Conservation (phyloP, 1,284 basidiomycete genomes). For the Ustilago hordei region DNA sequence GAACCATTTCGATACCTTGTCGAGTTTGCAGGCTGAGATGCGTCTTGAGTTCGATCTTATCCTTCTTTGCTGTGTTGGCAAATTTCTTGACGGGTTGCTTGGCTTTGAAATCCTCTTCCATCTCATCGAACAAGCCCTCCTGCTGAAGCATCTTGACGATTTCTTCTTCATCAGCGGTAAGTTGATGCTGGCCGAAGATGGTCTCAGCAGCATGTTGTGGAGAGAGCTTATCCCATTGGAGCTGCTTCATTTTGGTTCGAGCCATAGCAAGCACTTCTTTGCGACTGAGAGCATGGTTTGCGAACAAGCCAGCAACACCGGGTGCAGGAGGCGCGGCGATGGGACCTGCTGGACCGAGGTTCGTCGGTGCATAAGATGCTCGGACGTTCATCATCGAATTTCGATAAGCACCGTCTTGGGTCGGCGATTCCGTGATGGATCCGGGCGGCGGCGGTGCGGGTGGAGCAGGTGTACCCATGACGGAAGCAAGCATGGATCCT, state of each 20-base stretch:
- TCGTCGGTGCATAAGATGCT: conserved; percentile 47
- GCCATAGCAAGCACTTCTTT: conserved; percentile 89
- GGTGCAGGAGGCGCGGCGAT: conserved; percentile 67
- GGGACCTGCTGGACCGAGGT: conserved; percentile 61
- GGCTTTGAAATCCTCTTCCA: conserved; percentile 98
- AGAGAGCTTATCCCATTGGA: conserved; percentile 92
- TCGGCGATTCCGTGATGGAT: conserved; percentile 45
- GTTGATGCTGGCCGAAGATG: conserved; percentile 60
- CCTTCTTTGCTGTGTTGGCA: conserved; percentile 68
- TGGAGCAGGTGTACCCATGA: conserved; percentile 70
- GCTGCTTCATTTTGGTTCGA: conserved; percentile 92
- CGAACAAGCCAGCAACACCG: conserved; percentile 75
- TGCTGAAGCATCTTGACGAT: conserved; percentile 54
- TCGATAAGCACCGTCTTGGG: conserved; percentile 36
- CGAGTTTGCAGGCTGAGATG: conserved; percentile 61
- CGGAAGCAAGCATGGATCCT: conserved; percentile 43
- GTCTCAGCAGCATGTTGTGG: conserved; percentile 68
- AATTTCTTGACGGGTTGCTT: conserved; percentile 79
- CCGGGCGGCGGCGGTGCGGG: conserved; percentile 70
- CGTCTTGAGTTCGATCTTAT: conserved; percentile 70
- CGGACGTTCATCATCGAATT: conserved; percentile 68
- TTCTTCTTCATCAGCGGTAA: conserved; percentile 51
- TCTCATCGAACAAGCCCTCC: conserved; percentile 87
- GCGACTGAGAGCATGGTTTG: conserved; percentile 69
- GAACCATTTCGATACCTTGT: conserved; percentile 62